Evolutionary conservation across 2,329 filamentous ascomycete genomes (phyloP).

Genomic region (Malbranchea zuffiana): DNA sequence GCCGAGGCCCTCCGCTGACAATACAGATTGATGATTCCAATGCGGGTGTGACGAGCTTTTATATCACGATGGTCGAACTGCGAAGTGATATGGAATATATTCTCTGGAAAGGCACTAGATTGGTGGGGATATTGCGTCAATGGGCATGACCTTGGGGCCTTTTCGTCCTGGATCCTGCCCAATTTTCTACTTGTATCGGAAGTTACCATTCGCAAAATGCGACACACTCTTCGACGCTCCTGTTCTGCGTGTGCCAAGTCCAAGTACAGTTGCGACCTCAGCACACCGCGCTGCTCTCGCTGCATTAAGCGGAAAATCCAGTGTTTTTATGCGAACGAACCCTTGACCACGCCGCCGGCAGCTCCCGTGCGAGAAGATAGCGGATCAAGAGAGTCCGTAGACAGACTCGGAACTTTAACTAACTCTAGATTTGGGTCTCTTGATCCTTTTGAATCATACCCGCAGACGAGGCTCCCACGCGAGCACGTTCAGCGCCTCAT

Average conservation of each 20-base stretch:
- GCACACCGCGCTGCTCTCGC: conserved; percentile 45
- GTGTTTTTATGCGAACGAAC: conserved; percentile 47
- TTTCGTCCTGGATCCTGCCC: too few relatives aligned
- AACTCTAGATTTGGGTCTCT: conserved; percentile 29
- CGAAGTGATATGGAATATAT: too few relatives aligned
- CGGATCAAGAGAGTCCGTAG: conserved; percentile 8
- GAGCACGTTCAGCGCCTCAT: conserved; percentile 46
- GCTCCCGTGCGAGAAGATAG: conserved; percentile 3
- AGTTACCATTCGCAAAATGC: too few relatives aligned
- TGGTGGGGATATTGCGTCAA: too few relatives aligned
- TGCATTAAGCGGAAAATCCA: conserved; percentile 40
- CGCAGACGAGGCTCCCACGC: conserved; percentile 42
- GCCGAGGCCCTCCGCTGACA: too few relatives aligned
- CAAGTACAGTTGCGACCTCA: conserved; percentile 47
- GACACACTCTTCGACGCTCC: conserved; percentile 46
- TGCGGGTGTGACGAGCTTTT: too few relatives aligned
- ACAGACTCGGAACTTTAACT: conserved; percentile 14
- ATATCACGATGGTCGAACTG: too few relatives aligned
- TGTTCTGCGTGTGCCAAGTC: conserved; percentile 47
- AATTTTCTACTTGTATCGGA: too few relatives aligned
- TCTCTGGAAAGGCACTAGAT: too few relatives aligned
- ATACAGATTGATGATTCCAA: too few relatives aligned
- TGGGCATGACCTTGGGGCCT: too few relatives aligned
- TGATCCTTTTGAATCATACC: conserved; percentile 49
- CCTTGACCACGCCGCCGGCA: conserved; percentile 26